Base-by-base conservation (phyloP, 768 basidiomycete species). In the Leccinum incarnatum region DNA sequence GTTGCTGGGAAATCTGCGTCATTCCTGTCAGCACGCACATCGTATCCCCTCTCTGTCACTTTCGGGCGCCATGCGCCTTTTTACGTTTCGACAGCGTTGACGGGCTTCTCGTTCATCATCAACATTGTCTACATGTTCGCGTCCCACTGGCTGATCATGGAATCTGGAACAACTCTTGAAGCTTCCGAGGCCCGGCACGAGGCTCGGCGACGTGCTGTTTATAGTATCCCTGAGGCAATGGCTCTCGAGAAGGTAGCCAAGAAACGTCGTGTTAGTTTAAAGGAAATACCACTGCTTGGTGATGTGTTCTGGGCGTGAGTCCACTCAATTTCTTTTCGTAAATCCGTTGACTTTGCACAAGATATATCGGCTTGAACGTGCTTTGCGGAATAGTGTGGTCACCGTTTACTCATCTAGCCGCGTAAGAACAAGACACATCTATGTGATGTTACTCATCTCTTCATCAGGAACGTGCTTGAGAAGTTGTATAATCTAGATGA, bases 241-340 rank as follows among this genome's bases (percentile, higher is more conserved):
- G 87, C 85, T 15, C 72, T 89, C 51, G 78, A 84, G 65, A 82
- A 78, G 59, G 86, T 89, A 7, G 86, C 87, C 4, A 80, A 80
- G 62, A 90, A 88, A 72, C 80, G 80, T 36, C 78, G 74, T 64
- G 87, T 91, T 17, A 77, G 83, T 56, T 63, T 90, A 36, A 74
- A 75, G 45, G 81, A 89, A 59, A 79, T 91, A 40, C 78, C 82
- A 2, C 80, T 81, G 62, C 77, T 91, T 4, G 90, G 90, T 4
- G 90, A 91, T 68, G 77, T 88, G 11, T 90, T 91, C 62, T 91
- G 88, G 89, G 85, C 83, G 84, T 88, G 70, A 75, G 85, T 73
- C 4, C 40, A 48, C 57, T 11, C 11, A 49, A 45, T 27, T 10
- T 46, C 15, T 55, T 27, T 3, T 12, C 25, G 19, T 42, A 30